Base-by-base conservation (phyloP, 306 rosid species). In the Senna siamea region DNA sequence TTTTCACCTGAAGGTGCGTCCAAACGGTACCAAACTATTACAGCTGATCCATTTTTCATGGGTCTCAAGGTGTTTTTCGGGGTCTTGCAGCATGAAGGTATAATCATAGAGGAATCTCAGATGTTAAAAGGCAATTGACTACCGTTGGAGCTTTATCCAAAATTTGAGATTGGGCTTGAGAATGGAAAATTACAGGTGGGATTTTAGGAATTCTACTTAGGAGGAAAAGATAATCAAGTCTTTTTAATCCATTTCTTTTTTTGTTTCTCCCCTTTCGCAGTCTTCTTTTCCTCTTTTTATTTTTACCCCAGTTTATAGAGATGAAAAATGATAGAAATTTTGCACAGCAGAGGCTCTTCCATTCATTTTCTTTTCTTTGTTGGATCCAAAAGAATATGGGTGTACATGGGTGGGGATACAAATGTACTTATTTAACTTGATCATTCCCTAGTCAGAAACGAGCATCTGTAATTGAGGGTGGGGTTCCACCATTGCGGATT, bases 371-470 rank as follows among this genome's bases (percentile, higher is more conserved):
- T 71, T 66, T 77, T 70, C 72, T 72, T 46, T 81, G 73, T 76
- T 37, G 43, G 69, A 66, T 68, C 77, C 70, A 55, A 76, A 55
- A 79, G 79, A 79, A 75, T 56, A 69, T 68, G 82, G 80, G 73
- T 88, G 92, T 88, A 90, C 66, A 90, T 90, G 82, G 96, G 96
- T 62, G 87, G 96, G 92, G 88, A 79, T 88, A 88, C 87, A 86
- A 81, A 82, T 90, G 86, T 81, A 84, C 70, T 79, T 84, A 72
- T 72, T 35, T 88, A 76, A 71, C 69, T 74, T 69, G 76, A 80
- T 82, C 80, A 83, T 78, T 87, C 83, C 85, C 82, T 80, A 71
- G 83, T 80, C 86, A 72, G 82, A 76, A 80, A 79, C 40, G 87
- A 87, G 87, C 64, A 75, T 81, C 77, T 84, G 81, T 84, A 86